Evolutionary conservation across 2,329 filamentous ascomycete species (phyloP).

Genomic region (Trichoderma sp.): DNA sequence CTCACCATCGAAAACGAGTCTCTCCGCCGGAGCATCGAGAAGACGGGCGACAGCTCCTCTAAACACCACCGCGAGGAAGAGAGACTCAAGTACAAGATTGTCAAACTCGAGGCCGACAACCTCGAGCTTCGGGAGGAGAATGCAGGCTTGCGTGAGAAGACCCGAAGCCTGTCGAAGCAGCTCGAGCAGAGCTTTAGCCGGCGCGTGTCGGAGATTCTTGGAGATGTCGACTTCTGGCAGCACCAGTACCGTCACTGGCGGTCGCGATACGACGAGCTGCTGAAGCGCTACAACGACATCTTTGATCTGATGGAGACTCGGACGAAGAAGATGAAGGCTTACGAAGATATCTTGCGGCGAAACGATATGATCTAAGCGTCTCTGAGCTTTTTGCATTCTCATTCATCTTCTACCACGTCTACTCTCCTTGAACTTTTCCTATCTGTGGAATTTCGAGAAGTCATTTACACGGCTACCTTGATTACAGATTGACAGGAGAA

Average conservation of each 20-base stretch:
- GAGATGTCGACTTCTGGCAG: constrained; percentile 38
- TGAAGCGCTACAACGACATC: constrained; percentile 31
- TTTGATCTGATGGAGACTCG: constrained; percentile 31
- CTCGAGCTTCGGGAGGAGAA: constrained; percentile 37
- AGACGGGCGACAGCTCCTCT: constrained; percentile 31
- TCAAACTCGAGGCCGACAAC: constrained; percentile 38
- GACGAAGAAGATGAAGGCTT: constrained; percentile 34
- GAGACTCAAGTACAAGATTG: constrained; percentile 34
- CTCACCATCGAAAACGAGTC: constrained; percentile 41
- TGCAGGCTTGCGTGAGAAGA: constrained; percentile 33
- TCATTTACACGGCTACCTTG: background rate
- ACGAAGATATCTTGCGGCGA: constrained; percentile 37
- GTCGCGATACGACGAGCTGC: constrained; percentile 30
- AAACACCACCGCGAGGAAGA: constrained; percentile 35
- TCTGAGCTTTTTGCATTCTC: background rate
- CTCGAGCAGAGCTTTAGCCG: constrained; percentile 32
- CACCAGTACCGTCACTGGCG: constrained; percentile 34
- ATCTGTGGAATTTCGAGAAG: background rate
- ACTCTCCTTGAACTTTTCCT: background rate
- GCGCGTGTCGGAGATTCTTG: constrained; percentile 34
- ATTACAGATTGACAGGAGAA: background rate
- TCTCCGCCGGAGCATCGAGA: constrained; percentile 40
- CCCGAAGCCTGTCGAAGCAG: constrained; percentile 37
- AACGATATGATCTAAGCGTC: constrained; percentile 30
- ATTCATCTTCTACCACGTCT: background rate